Evolutionary conservation across 768 basidiomycete species (phyloP).

Genomic region (Arthromyces matolae): DNA sequence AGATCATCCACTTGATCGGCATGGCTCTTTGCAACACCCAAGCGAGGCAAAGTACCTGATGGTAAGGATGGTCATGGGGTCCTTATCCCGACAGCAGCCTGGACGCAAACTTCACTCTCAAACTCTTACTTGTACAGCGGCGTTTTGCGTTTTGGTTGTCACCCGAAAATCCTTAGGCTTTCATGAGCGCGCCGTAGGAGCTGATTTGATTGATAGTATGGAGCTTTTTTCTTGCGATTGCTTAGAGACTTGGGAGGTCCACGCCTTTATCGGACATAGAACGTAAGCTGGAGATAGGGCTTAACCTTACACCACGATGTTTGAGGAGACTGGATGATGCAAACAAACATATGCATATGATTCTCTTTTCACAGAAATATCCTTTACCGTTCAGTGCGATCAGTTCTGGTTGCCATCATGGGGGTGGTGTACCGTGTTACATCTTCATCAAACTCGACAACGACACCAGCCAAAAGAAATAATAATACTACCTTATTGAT

Average conservation of each 20-base stretch:
- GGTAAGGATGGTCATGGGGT: constrained; percentile 3
- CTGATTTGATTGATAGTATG: constrained; percentile 14
- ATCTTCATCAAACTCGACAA: no score
- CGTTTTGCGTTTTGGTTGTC: constrained; percentile 9
- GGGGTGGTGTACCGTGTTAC: no score
- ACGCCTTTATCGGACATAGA: constrained; percentile 11
- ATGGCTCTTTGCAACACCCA: no score
- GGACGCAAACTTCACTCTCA: background rate
- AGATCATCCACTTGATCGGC: constrained; percentile 13
- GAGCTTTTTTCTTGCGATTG: constrained; percentile 2
- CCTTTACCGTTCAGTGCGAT: background rate
- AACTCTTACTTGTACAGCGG: constrained; percentile 6
- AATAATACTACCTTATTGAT: background rate
- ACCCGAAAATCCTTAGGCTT: constrained; percentile 12
- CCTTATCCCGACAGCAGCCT: background rate
- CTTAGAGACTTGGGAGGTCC: background rate
- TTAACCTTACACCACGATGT: constrained; percentile 6
- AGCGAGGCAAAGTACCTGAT: background rate
- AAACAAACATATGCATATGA: no score
- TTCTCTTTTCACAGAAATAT: background rate
- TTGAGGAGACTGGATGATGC: background rate
- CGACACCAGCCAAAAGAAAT: constrained; percentile 11
- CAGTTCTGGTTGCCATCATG: constrained; percentile 15
- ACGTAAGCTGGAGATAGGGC: constrained; percentile 14
- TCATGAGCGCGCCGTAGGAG: constrained; percentile 13